Base-by-base conservation (phyloP, 352 stramenopile species). In the Phytophthora sansomeana region DNA sequence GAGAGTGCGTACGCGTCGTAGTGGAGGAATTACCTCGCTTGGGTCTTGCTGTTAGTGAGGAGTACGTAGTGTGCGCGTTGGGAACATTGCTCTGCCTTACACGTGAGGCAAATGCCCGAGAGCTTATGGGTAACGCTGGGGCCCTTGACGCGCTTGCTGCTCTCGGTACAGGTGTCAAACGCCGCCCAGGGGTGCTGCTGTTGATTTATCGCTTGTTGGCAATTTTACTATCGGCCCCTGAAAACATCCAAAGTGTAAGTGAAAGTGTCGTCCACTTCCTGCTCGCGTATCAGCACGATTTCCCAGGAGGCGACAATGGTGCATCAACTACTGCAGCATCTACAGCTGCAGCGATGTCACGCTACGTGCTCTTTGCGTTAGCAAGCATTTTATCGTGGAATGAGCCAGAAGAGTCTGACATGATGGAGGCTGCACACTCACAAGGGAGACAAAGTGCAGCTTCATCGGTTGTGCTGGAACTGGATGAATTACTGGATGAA, bases 331-430 rank as follows among this genome's bases (percentile, higher is more conserved):
- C 8, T 2, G 36, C 28, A 10, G 17, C 13, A 4, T 28, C 42
- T 0, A 49, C 42, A 6, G 30, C 29, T 9, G 46, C 60, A 43
- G 46, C 55, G 24, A 83, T 81, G 46, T 89, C 83, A 5, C 74
- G 80, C 17, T 92, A 88, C 42, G 80, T 90, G 17, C 73, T 91
- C 8, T 90, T 90, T 62, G 68, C 77, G 1, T 55, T 91, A 16
- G 75, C 78, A 5, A 87, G 77, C 35, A 79, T 91, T 14, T 52
- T 91, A n/a, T 83, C 78, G 9, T 91, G 84, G 84, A 85, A 67
- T 35, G 74, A 86, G 14, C 26, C 58, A n/a, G 69, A 75, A 21
- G 58, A 74, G 17, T 41, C 58, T 1, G 43, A 63, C 4, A 26
- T 46, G 10, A 19, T 42, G 8, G 42, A 58, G 16, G 26, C 32